phyloP scores from a whole-genome alignment of 1,139 yeast species.

The Saccharomyces hybrid region DNA sequence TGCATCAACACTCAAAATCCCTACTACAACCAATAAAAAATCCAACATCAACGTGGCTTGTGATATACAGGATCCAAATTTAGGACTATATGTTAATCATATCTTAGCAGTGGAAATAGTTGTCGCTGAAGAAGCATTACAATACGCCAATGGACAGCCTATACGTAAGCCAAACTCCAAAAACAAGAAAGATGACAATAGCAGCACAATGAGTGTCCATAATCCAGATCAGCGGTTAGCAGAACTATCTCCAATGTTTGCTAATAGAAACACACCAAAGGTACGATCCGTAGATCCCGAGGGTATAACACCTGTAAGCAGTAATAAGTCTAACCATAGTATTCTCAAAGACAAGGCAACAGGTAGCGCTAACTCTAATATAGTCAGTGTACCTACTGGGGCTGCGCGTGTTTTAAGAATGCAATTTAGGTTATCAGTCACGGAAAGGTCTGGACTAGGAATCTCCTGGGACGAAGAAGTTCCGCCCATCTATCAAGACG shows the following conservation, averaged over 20 bases:
- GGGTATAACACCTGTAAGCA: slow-evolving; percentile 11
- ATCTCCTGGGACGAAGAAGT: slow-evolving; percentile 99
- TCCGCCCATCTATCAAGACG: slow-evolving; percentile 90
- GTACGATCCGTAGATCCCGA: slow-evolving; percentile 15
- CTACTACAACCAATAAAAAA: slow-evolving; percentile 21
- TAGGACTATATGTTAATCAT: slow-evolving; percentile 73
- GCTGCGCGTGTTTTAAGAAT: slow-evolving; percentile 88
- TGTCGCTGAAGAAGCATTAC: slow-evolving; percentile 82
- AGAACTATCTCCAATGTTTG: slow-evolving; percentile 38
- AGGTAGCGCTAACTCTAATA: slow-evolving; percentile 2
- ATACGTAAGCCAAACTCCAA: slow-evolving; percentile 11
- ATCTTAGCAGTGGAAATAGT: slow-evolving; percentile 74
- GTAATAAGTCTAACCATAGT: slow-evolving; percentile 9
- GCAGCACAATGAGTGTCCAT: neutral
- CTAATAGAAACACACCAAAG: slow-evolving; percentile 27
- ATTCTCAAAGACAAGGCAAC: slow-evolving; percentile 3
- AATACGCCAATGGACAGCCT: slow-evolving; percentile 33
- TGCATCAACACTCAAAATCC: slow-evolving; percentile 23
- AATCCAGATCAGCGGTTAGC: slow-evolving; percentile 35
- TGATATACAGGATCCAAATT: slow-evolving; percentile 72
- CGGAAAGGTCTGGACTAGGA: slow-evolving; percentile 91
- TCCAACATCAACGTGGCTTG: slow-evolving; percentile 55
- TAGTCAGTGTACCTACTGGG: slow-evolving; percentile 78
- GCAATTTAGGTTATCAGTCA: slow-evolving; percentile 76
- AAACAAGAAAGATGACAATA: neutral